Evolutionary conservation across 108 stramenopile species (phyloP), one percentile per base, ranked within the genome.

Genomic region (Seminavis robusta): DNA sequence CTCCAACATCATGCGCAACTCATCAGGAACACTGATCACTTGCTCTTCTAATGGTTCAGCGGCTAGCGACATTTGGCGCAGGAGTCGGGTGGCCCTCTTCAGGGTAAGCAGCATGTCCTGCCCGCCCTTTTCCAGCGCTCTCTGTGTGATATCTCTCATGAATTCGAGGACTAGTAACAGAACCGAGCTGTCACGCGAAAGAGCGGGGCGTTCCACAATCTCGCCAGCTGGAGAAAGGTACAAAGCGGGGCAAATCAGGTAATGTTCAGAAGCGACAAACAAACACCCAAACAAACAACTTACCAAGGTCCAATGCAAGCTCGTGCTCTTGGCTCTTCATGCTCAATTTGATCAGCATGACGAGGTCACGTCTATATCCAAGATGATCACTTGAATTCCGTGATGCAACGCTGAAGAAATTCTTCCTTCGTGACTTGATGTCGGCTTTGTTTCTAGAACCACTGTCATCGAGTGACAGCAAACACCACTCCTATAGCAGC

Each of bases 251-350:
- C 15, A 25, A 15, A 26, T 33, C 31, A 30, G 15, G 30, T 23
- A 43, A 46, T 8, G 8, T 9, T 49, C 1, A 9, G 15, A 49
- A 23, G 11, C 1, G 34, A 19, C 13, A 20, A 47, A 47, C 4
- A 1, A 29, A 0, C 3, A 34, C 8, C 9, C 13, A n/a, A 58
- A 8, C 1, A 38, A 53, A 1, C 15, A n/a, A 59, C 73, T 79
- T 74, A 85, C 83, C 78, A 48, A 93, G 71, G 16, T 85, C 80
- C 15, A 93, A 54, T 4, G 86, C 63, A 23, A 93, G 59, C 15
- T 73, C 40, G 33, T 69, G 59, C 41, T 89, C 69, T 8, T 71
- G 45, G 51, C 83, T 71, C 3, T 71, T 56, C 55, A 81, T 60
- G 33, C 78, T 76, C 37, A 81, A 23, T 20, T 85, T 65, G 54